Percentiles rank a stretch among this genome's conserved stretches.
Conservation (phyloP, 2,329 filamentous ascomycete species). For the Metarhizium album region DNA sequence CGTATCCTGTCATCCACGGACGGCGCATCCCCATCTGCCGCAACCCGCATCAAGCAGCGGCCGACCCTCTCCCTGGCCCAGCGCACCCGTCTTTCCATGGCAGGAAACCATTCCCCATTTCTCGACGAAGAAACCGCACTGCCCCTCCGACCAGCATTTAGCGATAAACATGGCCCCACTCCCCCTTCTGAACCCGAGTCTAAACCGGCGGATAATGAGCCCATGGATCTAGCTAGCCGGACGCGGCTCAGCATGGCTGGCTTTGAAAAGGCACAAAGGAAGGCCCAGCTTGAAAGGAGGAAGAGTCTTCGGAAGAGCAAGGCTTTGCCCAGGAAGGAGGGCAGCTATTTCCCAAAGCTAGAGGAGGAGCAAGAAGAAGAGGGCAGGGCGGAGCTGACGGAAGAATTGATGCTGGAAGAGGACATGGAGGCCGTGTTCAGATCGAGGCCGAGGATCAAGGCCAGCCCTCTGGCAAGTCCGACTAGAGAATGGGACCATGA, state of each 20-base stretch:
- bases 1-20: conserved; percentile 45
- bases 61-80: conserved; percentile 59
- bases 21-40: conserved; percentile 45
- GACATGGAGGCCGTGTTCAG: conserved; percentile 80
- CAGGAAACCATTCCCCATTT: conserved; percentile 37
- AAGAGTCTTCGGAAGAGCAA: conserved; percentile 38
- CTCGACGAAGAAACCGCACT: conserved; percentile 20
- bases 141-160: conserved; percentile 9
- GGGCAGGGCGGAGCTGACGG: conserved; percentile 41
- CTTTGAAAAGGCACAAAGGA: conserved; percentile 49
- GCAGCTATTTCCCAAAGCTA: conserved; percentile 35
- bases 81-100: conserved; percentile 74
- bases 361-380: conserved; percentile 34
- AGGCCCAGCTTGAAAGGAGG: conserved; percentile 46
- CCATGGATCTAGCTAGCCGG: conserved; percentile 41
- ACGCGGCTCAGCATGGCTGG: conserved; percentile 52
- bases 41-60: conserved; percentile 35
- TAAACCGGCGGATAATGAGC: conserved; percentile 11
- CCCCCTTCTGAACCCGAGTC: background rate
- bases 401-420: conserved; percentile 59
- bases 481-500: conserved; percentile 21
- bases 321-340: conserved; percentile 26
- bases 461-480: conserved; percentile 55
- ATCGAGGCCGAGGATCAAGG: conserved; percentile 68
- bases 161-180: background rate